phyloP scores from a whole-genome alignment of 306 rosid genomes.

The Cicer chorassanicum region DNA sequence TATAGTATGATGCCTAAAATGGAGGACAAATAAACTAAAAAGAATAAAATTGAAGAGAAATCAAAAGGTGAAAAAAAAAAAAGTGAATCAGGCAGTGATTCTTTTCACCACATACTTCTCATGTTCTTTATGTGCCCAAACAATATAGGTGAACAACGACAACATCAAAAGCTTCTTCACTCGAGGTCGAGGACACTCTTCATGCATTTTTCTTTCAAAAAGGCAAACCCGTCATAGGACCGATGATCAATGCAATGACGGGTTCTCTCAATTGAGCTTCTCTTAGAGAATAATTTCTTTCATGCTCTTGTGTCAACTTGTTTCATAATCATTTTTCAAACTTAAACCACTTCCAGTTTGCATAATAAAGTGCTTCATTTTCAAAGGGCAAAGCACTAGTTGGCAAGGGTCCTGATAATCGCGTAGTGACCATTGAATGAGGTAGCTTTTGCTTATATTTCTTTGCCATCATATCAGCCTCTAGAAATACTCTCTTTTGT shows the following conservation, averaged over 20 bases:
- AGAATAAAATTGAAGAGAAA: neutral
- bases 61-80: neutral
- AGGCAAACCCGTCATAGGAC: neutral
- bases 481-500: conserved; percentile 67
- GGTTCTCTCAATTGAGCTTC: conserved; percentile 42
- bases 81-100: conserved; percentile 25
- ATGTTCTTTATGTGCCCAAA: conserved; percentile 20
- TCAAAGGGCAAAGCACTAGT: conserved; percentile 57
- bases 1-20: neutral
- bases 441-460: conserved; percentile 77
- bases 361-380: conserved; percentile 73
- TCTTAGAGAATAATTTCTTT: conserved; percentile 1
- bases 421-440: conserved; percentile 32
- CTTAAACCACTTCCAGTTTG: conserved; percentile 92
- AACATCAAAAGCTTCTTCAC: conserved; percentile 10
- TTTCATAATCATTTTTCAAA: conserved; percentile 57
- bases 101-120: conserved; percentile 12
- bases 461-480: conserved; percentile 84
- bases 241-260: conserved; percentile 34
- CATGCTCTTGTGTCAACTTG: conserved; percentile 28
- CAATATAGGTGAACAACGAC: conserved; percentile 28
- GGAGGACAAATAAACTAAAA: too few relatives aligned
- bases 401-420: conserved; percentile 42
- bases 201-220: conserved; percentile 23
- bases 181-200: conserved; percentile 23